Base-by-base conservation (phyloP, 2,329 filamentous ascomycete genomes). In the Ophiostoma triangulosporum region DNA sequence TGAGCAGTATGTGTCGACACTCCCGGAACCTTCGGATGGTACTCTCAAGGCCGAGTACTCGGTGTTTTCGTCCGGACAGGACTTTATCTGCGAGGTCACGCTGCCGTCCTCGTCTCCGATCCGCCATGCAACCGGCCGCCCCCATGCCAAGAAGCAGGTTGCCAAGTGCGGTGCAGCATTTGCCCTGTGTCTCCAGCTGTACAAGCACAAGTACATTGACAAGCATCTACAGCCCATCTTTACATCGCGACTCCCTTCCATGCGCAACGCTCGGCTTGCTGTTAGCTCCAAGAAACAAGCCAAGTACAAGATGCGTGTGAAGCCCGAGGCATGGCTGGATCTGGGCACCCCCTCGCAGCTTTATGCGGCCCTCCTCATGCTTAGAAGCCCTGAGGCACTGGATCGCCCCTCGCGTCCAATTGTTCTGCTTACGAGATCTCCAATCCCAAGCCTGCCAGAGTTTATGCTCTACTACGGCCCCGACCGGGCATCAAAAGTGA, bases 161-260 rank as follows among this genome's bases (percentile, higher is more conserved):
- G 91, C 93, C 4, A 94, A 93, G 65, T 88, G 87, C 59, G 88
- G 90, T 0, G 91, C 90, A 3, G 91, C 93, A 0, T 97, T 91
- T 64, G 80, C 89, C 62, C 80, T 85, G 50, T 96, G 90, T 62
- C 64, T 88, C 1, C 65, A 80, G 57, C 73, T 98, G 15, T 73
- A 83, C 48, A 73, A 78, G 55, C 75, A 76, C 52, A 77, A 77
- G 2, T 80, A 84, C 56, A 72, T 98, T 5, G 80, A 96, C 62
- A 75, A 81, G 0, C 72, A 88, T 63, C 73, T 97, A 2, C 76
- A 87, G 53, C 87, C 93, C 0, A 78, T 77, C 0, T 86, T 87
- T 56, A 73, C 74, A 20, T 91, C 84, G 63, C 73, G 75, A 36
- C 72, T 93, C 0, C 90, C 88, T 3, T 75, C 72, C 0, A 91